These are phyloP conservation scores for Prunus mira DNA, from an alignment of 306 rosid genomes.

Conservation along the genomic window DNA sequence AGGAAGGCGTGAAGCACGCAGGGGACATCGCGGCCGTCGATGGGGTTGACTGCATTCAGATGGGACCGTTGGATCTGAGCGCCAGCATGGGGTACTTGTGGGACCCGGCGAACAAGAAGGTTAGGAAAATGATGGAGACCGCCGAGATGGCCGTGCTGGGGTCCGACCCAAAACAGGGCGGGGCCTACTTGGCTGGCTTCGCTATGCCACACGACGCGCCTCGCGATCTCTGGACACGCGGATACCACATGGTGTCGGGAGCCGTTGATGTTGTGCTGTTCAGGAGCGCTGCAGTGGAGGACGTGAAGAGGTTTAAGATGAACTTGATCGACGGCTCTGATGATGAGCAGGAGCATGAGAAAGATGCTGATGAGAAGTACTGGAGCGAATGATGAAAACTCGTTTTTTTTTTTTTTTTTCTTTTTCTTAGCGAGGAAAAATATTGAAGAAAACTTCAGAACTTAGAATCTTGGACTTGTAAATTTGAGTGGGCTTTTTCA, in stretches of 20 bases:
- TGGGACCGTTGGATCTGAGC: slow-evolving; percentile 88
- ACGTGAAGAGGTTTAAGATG: slow-evolving; percentile 53
- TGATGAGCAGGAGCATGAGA: slow-evolving; percentile 32
- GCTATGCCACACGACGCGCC: slow-evolving; percentile 61
- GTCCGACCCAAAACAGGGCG: slow-evolving; percentile 24
- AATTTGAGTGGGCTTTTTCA: neutral
- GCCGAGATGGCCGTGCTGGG: slow-evolving; percentile 62
- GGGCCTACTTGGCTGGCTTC: slow-evolving; percentile 54
- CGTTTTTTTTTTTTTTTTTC: neutral
- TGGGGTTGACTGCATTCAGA: slow-evolving; percentile 80
- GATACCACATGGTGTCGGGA: slow-evolving; percentile 68
- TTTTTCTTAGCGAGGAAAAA: neutral
- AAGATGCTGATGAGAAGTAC: slow-evolving; percentile 62
- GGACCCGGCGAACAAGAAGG: slow-evolving; percentile 74
- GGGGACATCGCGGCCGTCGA: slow-evolving; percentile 58
- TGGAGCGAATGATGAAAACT: slow-evolving; percentile 57
- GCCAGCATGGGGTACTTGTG: slow-evolving; percentile 72
- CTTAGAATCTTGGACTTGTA: neutral
- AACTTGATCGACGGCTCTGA: slow-evolving; percentile 35
- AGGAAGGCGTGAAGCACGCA: slow-evolving; percentile 42
- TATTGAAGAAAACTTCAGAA: neutral
- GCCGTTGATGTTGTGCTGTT: slow-evolving; percentile 63
- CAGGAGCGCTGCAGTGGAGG: slow-evolving; percentile 57
- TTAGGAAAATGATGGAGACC: slow-evolving; percentile 46
- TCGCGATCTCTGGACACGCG: slow-evolving; percentile 46